A percentile compares a stretch with the other conserved stretches of the same genome.
phyloP scores from a whole-genome alignment of 176 grass and related monocot species.

The Aegilops speltoides region DNA sequence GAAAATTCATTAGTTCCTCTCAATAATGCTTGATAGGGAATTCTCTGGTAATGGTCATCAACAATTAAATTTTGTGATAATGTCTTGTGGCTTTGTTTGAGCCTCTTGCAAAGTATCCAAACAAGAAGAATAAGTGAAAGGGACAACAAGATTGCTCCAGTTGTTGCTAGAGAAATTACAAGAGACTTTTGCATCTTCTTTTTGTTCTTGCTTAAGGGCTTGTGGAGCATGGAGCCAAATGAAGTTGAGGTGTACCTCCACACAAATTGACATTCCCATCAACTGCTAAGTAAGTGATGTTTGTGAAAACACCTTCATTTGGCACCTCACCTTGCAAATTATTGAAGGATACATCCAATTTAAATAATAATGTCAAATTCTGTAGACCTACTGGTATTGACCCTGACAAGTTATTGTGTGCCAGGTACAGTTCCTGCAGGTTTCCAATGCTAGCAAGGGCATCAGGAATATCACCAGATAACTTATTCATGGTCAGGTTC shows the following conservation, averaged over 20 bases:
- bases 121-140: background rate
- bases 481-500: conserved; percentile 14
- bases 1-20: conserved; percentile 6
- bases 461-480: background rate
- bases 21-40: background rate
- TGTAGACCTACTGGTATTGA: background rate
- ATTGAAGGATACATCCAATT: conserved; percentile 19
- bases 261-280: background rate
- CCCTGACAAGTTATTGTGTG: conserved; percentile 15
- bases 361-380: background rate
- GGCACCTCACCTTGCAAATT: conserved; percentile 15
- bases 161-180: conserved; percentile 1
- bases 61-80: background rate
- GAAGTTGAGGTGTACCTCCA: background rate
- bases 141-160: background rate
- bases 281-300: background rate
- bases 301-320: background rate
- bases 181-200: background rate
- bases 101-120: background rate
- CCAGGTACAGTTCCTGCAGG: conserved; percentile 15
- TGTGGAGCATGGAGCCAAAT: conserved; percentile 1
- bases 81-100: background rate
- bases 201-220: conserved; percentile 4
- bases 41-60: background rate
- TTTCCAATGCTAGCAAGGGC: background rate